Conservation (phyloP, 805 yeast genomes). For the Cyberlindnera euphorbiae region DNA sequence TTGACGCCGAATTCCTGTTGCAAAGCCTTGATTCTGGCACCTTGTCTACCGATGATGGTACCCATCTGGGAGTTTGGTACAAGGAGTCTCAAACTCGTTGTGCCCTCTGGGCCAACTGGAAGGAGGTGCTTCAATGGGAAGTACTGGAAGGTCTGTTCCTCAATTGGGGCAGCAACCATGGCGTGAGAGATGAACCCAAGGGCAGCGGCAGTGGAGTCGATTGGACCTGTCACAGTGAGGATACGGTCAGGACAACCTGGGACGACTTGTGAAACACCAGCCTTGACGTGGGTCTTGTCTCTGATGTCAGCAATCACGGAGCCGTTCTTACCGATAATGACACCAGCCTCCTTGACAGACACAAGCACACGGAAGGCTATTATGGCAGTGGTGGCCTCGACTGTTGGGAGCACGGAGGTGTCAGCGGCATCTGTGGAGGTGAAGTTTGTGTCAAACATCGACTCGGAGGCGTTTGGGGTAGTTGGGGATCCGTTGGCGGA, state of each 20-base stretch:
- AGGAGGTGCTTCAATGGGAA: constrained; percentile 59
- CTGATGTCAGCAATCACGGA: constrained; percentile 70
- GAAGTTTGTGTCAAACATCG: constrained; percentile 4
- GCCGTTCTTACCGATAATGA: constrained; percentile 84
- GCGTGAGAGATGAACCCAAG: constrained; percentile 66
- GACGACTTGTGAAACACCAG: constrained; percentile 78
- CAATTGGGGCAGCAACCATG: constrained; percentile 42
- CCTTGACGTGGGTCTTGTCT: constrained; percentile 71
- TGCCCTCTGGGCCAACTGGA: constrained; percentile 46
- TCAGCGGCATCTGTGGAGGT: constrained; percentile 8
- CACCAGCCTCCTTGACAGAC: constrained; percentile 84
- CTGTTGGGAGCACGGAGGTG: constrained; percentile 23
- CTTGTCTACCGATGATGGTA: constrained; percentile 80
- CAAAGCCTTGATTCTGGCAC: constrained; percentile 71
- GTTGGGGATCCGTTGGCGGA: background rate
- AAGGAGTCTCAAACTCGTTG: constrained; percentile 59
- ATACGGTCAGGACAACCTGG: constrained; percentile 82
- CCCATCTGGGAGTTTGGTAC: constrained; percentile 87
- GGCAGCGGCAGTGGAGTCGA: constrained; percentile 66
- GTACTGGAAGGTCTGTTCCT: constrained; percentile 37
- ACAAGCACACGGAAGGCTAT: constrained; percentile 48
- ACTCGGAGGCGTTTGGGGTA: constrained; percentile 1
- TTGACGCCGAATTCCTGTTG: constrained; percentile 66
- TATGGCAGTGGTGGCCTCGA: constrained; percentile 21
- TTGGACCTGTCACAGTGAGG: constrained; percentile 69